Percentiles rank a stretch among this genome's conserved stretches.
Conservation (phyloP, 345 rosid species). For the Linum tenue region DNA sequence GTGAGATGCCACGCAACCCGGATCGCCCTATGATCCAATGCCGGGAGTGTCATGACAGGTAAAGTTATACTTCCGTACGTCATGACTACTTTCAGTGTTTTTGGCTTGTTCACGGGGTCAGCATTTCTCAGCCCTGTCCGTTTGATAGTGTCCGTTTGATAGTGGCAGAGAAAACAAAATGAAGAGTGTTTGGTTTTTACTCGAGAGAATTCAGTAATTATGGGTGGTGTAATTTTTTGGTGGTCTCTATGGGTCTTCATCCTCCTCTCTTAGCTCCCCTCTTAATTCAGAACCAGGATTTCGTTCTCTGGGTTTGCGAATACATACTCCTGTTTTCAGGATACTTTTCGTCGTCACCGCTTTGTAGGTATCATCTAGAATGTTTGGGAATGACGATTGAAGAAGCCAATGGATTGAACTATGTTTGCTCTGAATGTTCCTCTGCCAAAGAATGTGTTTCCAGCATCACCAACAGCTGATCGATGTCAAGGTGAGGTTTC, state of each 20-base stretch:
- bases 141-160: no score
- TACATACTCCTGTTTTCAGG: no score
- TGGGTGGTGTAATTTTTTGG: no score
- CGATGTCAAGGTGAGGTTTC: conserved; percentile 37
- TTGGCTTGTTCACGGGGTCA: neutral
- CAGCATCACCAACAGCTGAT: conserved; percentile 38
- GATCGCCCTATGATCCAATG: conserved; percentile 89
- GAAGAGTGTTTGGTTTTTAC: no score
- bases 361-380: conserved; percentile 73
- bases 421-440: conserved; percentile 59
- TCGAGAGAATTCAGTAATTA: no score
- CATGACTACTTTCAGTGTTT: neutral
- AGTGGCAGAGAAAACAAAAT: no score
- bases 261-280: no score
- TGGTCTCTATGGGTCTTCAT: no score
- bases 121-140: no score
- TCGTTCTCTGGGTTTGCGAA: no score
- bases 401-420: conserved; percentile 66
- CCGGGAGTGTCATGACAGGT: conserved; percentile 88
- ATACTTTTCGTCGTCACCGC: neutral
- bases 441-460: conserved; percentile 55
- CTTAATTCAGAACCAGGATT: no score
- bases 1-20: conserved; percentile 91
- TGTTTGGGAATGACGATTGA: conserved; percentile 76
- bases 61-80: conserved; percentile 11